Evolutionary conservation across 2,329 filamentous ascomycete species (phyloP), one percentile per base, ranked within the genome.

Genomic region (Tolypocladium cylindrosporum): DNA sequence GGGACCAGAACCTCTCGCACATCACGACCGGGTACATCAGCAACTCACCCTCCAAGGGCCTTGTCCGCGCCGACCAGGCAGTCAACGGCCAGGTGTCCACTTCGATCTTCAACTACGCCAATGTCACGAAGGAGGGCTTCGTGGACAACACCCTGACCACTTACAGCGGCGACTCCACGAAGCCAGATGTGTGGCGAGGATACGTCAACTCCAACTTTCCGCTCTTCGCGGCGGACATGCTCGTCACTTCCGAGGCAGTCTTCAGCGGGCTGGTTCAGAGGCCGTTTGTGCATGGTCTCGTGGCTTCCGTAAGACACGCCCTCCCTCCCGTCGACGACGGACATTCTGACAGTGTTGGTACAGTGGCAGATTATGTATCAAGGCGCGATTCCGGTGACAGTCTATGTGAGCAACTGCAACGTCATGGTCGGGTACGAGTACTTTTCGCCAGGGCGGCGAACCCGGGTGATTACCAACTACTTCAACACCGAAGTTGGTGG

Each of bases 131-230:
- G 1, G 62, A 66, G 2, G 72, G 71, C 0, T 57, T 74, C 8
- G 72, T 74, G 4, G 71, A 74, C 34, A 74, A 74, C n/a, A 67
- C 58, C 1, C 4, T 74, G 56, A 71, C 65, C 5, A 67, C 66
- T 0, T 71, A 66, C 21, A 41, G 59, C 1, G 58, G 53, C 10
- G 58, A 64, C 1, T 61, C 57, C 1, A 56, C 55, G 0, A 59
- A 62, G 2, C 66, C 67, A 0, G 60, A 56, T 1, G 53, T 70
- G 0, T 75, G 66, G 67, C 65, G 66, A 40, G 72, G 67, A 16
- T 73, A 72, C 11, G 71, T 72, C 13, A 71, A 71, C 57, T 69
- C 71, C 0, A 72, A 71, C n/a, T 75, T 69, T 51, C 71, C 72
- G 0, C 63, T 74, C 8, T 68, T 74, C 21, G 54, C 55, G 0